Percentiles rank a stretch among this genome's conserved stretches.
phyloP scores from a whole-genome alignment of 306 rosid genomes.

The Sophora flavescens region DNA sequence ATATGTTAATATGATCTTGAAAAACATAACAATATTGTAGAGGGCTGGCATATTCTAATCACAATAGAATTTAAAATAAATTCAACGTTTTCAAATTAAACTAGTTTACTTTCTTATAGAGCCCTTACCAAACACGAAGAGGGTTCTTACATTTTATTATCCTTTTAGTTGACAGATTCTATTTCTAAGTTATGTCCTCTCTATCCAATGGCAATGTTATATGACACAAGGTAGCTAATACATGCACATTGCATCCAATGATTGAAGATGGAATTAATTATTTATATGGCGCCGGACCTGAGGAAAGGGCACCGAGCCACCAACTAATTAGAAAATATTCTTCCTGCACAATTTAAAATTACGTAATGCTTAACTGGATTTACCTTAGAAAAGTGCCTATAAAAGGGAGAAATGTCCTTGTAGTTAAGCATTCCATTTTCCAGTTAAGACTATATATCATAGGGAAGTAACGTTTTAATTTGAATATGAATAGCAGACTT shows the following conservation, averaged over 20 bases:
- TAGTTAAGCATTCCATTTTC: constrained; percentile 32
- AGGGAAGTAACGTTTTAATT: background rate
- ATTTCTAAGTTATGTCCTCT: background rate
- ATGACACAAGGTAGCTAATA: constrained; percentile 18
- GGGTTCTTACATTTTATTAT: background rate
- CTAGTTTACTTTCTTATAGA: background rate
- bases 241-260: constrained; percentile 12
- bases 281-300: background rate
- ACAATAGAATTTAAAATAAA: too few species aligned
- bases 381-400: constrained; percentile 33
- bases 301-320: background rate
- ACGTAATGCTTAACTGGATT: constrained; percentile 1
- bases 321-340: constrained; percentile 3
- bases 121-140: background rate
- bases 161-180: background rate
- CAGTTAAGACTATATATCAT: constrained; percentile 11
- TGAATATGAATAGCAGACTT: constrained; percentile 45
- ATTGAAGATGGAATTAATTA: background rate
- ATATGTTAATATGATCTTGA: background rate
- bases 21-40: background rate
- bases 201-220: background rate
- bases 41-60: constrained; percentile 19
- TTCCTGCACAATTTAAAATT: background rate
- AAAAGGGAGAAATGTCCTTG: constrained; percentile 35
- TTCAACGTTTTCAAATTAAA: background rate